phyloP scores from a whole-genome alignment of 345 rosid species.

The Stellera chamaejasme region DNA sequence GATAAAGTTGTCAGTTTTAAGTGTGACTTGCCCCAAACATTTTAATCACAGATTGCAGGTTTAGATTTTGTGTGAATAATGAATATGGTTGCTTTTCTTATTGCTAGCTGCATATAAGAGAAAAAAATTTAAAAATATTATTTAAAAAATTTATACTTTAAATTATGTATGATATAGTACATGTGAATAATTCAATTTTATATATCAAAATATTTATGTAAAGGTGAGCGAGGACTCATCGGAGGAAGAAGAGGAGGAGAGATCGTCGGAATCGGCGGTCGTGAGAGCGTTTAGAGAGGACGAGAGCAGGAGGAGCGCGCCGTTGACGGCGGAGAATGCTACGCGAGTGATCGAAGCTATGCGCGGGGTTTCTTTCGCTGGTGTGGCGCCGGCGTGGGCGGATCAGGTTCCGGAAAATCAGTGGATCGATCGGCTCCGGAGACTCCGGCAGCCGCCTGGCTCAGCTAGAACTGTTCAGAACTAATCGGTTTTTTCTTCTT shows the following conservation, averaged over 20 bases:
- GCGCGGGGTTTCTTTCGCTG: slow-evolving; percentile 69
- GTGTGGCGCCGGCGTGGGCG: slow-evolving; percentile 75
- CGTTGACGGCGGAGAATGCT: slow-evolving; percentile 53
- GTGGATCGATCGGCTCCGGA: slow-evolving; percentile 62
- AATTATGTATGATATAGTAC: no score
- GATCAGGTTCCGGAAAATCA: slow-evolving; percentile 53
- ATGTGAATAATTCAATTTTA: no score
- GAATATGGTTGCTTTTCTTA: no score
- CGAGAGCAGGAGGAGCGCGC: slow-evolving; percentile 65
- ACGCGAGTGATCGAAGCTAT: slow-evolving; percentile 71
- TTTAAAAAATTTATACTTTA: no score
- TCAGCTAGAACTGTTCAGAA: slow-evolving; percentile 15
- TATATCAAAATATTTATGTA: no score
- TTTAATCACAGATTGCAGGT: no score
- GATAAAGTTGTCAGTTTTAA: no score
- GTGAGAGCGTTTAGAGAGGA: slow-evolving; percentile 61
- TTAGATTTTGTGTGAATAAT: no score
- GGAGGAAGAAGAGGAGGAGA: slow-evolving; percentile 32
- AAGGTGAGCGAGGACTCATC: slow-evolving; percentile 31
- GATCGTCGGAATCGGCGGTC: slow-evolving; percentile 31
- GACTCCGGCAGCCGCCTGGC: slow-evolving; percentile 33
- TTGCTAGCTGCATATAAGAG: no score
- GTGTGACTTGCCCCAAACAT: no score
- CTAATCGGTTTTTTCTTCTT: background rate
- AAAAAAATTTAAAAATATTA: no score